phyloP scores from a whole-genome alignment of 2,329 filamentous ascomycete species.

The Incumbomyces delicatus region DNA sequence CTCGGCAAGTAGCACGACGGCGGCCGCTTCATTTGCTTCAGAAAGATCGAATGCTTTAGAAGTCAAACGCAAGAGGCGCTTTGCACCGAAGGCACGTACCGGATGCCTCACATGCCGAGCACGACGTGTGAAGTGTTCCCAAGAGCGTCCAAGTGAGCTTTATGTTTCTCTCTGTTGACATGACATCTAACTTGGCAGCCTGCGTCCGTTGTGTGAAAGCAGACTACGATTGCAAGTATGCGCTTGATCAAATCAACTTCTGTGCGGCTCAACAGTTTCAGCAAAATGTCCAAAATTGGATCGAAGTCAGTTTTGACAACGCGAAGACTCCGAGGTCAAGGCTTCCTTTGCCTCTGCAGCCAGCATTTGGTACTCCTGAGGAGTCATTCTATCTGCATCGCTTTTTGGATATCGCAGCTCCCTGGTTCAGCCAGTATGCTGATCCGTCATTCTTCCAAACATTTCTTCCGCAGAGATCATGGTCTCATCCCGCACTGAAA shows the following conservation, averaged over 20 bases:
- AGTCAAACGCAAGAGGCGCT: background rate
- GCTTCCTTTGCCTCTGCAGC: background rate
- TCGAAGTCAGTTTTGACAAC: no score
- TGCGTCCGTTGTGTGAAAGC: slow-evolving; percentile 17
- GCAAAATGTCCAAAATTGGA: no score
- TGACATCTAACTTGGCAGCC: slow-evolving; percentile 25
- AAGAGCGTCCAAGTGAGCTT: slow-evolving; percentile 20
- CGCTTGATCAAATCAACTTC: background rate
- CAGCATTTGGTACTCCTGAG: background rate
- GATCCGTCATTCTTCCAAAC: background rate
- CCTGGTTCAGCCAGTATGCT: background rate
- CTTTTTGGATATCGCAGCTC: background rate
- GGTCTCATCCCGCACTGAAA: background rate
- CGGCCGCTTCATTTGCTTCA: no score
- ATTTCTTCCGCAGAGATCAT: background rate
- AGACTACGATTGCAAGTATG: background rate
- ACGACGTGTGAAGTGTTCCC: slow-evolving; percentile 31
- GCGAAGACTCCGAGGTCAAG: no score
- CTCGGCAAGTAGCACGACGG: no score
- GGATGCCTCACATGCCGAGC: slow-evolving; percentile 26
- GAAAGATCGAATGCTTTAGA: background rate
- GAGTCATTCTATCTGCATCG: background rate
- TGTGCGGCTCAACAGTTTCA: no score
- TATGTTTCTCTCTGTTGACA: no score
- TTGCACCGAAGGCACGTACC: slow-evolving; percentile 16